These are phyloP conservation scores for Davidsoniella eucalypti DNA, from an alignment of 2,329 filamentous ascomycete species.

Conservation along the genomic window DNA sequence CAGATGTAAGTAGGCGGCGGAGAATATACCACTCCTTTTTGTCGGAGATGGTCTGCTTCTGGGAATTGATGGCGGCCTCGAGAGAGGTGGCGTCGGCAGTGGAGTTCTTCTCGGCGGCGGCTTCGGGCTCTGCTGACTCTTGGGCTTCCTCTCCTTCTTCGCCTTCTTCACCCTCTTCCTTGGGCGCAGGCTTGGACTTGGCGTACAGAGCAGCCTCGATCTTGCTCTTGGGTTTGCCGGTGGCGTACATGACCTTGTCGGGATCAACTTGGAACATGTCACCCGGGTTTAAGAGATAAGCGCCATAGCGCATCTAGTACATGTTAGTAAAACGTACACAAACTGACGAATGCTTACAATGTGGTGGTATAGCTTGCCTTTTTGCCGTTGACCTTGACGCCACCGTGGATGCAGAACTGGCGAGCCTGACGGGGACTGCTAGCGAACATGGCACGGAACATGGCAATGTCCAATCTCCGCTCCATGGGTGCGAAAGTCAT, in stretches of 20 bases:
- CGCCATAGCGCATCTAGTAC: slow-evolving; percentile 69
- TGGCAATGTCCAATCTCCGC: slow-evolving; percentile 78
- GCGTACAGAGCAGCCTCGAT: slow-evolving; percentile 12
- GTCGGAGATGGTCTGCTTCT: slow-evolving; percentile 19
- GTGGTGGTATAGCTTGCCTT: slow-evolving; percentile 40
- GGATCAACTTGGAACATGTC: slow-evolving; percentile 96
- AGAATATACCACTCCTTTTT: slow-evolving; percentile 20
- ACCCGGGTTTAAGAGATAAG: slow-evolving; percentile 88
- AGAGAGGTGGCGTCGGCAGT: slow-evolving; percentile 18
- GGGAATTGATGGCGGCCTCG: slow-evolving; percentile 17
- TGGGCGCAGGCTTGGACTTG: slow-evolving; percentile 10
- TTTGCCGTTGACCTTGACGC: slow-evolving; percentile 90
- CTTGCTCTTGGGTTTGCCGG: slow-evolving; percentile 51
- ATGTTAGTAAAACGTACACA: not conserved
- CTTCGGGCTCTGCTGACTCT: slow-evolving; percentile 21
- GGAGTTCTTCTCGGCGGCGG: slow-evolving; percentile 11
- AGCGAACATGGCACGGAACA: slow-evolving; percentile 86
- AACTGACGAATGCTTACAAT: not conserved
- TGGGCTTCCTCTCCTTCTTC: slow-evolving; percentile 18
- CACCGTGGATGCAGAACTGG: slow-evolving; percentile 85
- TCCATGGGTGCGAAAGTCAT: slow-evolving; percentile 92
- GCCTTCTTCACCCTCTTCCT: slow-evolving; percentile 17
- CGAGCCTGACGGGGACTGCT: slow-evolving; percentile 84
- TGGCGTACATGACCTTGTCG: slow-evolving; percentile 75
- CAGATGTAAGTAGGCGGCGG: slow-evolving; percentile 35